Conservation (phyloP, 169 alveolate genomes). For the Cryptosporidium parvum region DNA sequence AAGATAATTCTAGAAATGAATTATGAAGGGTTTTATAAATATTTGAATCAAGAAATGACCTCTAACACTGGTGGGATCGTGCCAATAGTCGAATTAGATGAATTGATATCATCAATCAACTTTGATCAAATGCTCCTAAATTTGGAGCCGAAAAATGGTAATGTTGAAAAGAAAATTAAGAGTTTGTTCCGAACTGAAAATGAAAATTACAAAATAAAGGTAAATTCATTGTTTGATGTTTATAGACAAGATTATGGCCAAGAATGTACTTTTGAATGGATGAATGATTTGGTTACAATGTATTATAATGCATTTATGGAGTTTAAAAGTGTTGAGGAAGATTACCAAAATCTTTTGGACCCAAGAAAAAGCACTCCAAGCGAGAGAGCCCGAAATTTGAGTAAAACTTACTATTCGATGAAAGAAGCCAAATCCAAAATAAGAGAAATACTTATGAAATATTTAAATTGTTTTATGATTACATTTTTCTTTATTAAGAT, state of each 20-base stretch:
- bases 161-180: not conserved
- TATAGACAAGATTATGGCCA: not conserved
- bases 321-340: not conserved
- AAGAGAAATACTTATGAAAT: not conserved
- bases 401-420: not conserved
- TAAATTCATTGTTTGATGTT: not conserved
- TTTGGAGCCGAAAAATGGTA: not conserved
- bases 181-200: not conserved
- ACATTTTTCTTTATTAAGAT: not conserved
- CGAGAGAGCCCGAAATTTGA: not conserved
- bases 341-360: not conserved
- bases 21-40: not conserved
- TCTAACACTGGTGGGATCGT: not conserved
- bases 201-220: not conserved
- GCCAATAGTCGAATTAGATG: not conserved
- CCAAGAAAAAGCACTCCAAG: conserved; percentile 3
- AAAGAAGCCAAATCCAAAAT: not conserved
- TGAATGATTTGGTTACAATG: not conserved
- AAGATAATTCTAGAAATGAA: not conserved
- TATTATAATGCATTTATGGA: conserved; percentile 5
- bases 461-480: not conserved
- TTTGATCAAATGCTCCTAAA: not conserved
- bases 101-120: not conserved
- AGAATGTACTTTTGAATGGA: not conserved
- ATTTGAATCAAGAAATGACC: not conserved